Conservation (phyloP, 495 filamentous ascomycete genomes). For the Neurospora africana region DNA sequence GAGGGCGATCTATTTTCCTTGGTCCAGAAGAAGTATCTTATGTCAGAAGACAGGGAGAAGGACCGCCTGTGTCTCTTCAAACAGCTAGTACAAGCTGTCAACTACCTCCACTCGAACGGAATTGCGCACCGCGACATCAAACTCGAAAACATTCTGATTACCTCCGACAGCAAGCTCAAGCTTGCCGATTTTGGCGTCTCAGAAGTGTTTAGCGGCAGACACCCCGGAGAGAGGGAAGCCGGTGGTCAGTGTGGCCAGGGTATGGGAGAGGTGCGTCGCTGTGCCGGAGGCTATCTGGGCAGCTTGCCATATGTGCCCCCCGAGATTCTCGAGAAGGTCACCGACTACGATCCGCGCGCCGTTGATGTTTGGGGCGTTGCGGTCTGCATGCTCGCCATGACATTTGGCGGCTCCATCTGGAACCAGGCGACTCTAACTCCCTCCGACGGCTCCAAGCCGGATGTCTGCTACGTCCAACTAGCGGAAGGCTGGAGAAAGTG, state of each 20-base stretch:
- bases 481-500: conserved; percentile 54
- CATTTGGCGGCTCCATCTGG: conserved; percentile 57
- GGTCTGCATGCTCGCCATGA: conserved; percentile 60
- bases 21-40: conserved; percentile 54
- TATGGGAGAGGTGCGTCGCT: conserved; percentile 54
- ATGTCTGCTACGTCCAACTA: conserved; percentile 45
- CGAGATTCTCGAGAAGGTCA: conserved; percentile 56
- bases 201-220: conserved; percentile 63
- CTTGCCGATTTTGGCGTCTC: conserved; percentile 75
- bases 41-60: conserved; percentile 45
- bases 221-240: conserved; percentile 56
- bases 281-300: conserved; percentile 62
- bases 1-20: conserved; percentile 62
- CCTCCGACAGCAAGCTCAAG: conserved; percentile 58
- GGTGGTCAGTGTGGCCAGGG: conserved; percentile 54
- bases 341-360: conserved; percentile 61
- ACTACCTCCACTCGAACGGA: conserved; percentile 59
- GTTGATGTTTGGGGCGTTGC: conserved; percentile 73
- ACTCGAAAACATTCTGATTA: conserved; percentile 65
- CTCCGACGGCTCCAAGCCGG: conserved; percentile 2
- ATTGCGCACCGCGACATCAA: conserved; percentile 80
- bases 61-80: conserved; percentile 74
- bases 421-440: conserved; percentile 31
- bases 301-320: conserved; percentile 70
- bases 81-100: conserved; percentile 60